Conservation (phyloP, 2,329 filamentous ascomycete genomes). For the Xylaria sp. region DNA sequence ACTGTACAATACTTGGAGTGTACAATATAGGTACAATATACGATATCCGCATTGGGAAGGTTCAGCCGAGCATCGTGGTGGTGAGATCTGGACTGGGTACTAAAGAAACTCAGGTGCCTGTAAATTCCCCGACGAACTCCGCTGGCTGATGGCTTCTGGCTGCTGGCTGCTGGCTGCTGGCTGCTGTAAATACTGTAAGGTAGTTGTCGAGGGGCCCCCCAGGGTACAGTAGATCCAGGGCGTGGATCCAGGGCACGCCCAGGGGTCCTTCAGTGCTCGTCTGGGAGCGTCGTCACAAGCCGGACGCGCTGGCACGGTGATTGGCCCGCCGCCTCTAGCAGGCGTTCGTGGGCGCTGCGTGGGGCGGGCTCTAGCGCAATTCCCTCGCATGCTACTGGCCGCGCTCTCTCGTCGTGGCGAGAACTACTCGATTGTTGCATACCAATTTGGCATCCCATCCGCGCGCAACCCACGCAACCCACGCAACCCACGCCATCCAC, state of each 20-base stretch:
- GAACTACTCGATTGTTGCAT: conserved; percentile 1
- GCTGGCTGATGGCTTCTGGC: not conserved
- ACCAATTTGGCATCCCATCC: not conserved
- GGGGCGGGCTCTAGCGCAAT: conserved; percentile 1
- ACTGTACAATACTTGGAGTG: not conserved
- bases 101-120: not conserved
- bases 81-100: not conserved
- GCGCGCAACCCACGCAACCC: not conserved
- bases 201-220: no score
- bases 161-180: not conserved
- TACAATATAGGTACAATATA: no score
- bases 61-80: conserved; percentile 8
- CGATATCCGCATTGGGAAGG: conserved; percentile 13
- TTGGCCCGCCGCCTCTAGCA: conserved; percentile 18
- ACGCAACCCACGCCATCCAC: not conserved
- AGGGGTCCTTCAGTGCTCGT: not conserved
- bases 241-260: not conserved
- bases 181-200: no score
- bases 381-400: conserved; percentile 2
- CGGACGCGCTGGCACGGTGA: conserved; percentile 27
- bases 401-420: not conserved
- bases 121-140: not conserved
- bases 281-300: conserved; percentile 11
- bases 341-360: not conserved
- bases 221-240: no score